Evolutionary conservation across 306 rosid genomes (phyloP), one percentile per base, ranked within the genome.

Genomic region (Trifolium pratense): DNA sequence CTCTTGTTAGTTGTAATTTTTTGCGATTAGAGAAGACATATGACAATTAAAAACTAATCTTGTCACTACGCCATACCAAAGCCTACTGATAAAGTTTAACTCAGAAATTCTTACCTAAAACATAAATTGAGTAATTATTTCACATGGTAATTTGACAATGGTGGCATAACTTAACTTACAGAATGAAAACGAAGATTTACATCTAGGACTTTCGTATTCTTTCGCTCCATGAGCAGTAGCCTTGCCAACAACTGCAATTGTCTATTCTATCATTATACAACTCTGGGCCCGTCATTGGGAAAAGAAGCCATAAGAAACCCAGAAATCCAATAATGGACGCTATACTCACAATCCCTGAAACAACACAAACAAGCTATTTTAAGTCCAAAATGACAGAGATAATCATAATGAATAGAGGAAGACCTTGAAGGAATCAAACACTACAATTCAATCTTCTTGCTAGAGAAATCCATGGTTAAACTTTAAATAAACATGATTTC

Each of bases 181-280:
- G 12, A 57, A 76, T 36, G 58, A 11, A 73, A 29, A 78, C 63
- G 26, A 25, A 57, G 37, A 59, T 29, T 29, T 75, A 80, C 70
- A 56, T 43, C 36, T 32, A 11, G 49, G 79, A 78, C 40, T 66
- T 79, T 32, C 43, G 16, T 64, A 49, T 67, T 77, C 43, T 68
- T 79, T 70, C 81, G 45, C 60, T 71, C 88, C 95, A 89, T 52
- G 90, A 86, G 81, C 99, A 94, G 84, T 80, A 88, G 61, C 91
- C 87, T 62, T 94, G 94, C 97, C 98, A 93, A 77, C 97, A 89
- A 73, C 87, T 88, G 86, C 98, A 91, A 73, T 79, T 81, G 71
- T 88, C 79, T 34, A 87, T 80, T 77, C 84, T 87, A 68, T 88
- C 86, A 69, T 87, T 91, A 73, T 86, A 94, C 85, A 94, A 80